Evolutionary conservation across 495 filamentous ascomycete species (phyloP), one percentile per base, ranked within the genome.

Genomic region (Penicillium robsamsonii): DNA sequence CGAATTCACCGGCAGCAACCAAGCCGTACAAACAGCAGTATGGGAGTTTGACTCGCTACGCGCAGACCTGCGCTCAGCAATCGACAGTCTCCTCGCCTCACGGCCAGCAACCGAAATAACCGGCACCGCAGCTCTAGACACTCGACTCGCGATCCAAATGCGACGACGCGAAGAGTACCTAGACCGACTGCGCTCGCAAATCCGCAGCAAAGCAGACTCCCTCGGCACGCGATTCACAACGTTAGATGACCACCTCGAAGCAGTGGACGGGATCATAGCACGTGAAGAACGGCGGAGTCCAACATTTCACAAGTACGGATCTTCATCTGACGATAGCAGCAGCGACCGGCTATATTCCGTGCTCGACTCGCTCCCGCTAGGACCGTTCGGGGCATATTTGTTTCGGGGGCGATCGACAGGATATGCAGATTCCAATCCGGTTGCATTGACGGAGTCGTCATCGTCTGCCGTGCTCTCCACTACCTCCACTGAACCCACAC

Each of bases 191-290:
- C 72, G 69, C 4, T 31, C 69, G 12, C 72, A 70, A 33, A 71
- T 79, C 55, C 64, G 61, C 15, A 60, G 60, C 43, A 76, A 75
- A 24, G 65, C 74, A 0, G 73, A 77, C 30, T 68, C 70, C 4
- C 56, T 79, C 3, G 46, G 57, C 5, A 57, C 56, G 11, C 68
- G 71, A n/a, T 67, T 79, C 43, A 64, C 64, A 20, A 72, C 69
- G 1, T 56, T 79, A 3, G 75, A 77, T 45, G 75, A 77, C 55
- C 73, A 79, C 38, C 63, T 77, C 17, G 69, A 76, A 35, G 76
- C 73, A 0, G 69, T 78, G 24, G 65, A 69, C 31, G 52, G 57
- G 25, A 70, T 78, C n/a, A 53, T 71, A 2, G 40, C 61, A 17
- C 68, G 67, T 1, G 69, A 71, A 44, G 56, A 63, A 50, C 57